Conservation (phyloP, 331 rosid genomes). For the Pyracantha coccinea region DNA sequence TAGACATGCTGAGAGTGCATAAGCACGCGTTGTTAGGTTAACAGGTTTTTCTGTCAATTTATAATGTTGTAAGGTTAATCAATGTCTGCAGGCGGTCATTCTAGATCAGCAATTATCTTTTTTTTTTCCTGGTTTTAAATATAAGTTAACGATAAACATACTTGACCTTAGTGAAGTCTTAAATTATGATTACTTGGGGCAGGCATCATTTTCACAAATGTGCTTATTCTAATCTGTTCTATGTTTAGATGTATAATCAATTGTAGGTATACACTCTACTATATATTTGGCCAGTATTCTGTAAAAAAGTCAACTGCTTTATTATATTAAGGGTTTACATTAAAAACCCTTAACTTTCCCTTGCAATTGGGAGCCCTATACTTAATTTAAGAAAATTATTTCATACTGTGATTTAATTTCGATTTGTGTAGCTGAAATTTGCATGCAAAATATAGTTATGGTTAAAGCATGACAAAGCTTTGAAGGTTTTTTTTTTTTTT, state of each 20-base stretch:
- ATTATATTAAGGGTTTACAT: neutral
- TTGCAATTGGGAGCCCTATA: neutral
- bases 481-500: neutral
- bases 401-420: neutral
- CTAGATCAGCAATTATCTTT: neutral
- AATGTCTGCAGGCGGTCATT: conserved; percentile 5
- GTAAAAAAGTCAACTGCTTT: neutral
- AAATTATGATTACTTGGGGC: neutral
- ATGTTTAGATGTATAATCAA: neutral
- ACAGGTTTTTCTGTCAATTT: neutral
- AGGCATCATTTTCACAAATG: neutral
- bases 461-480: neutral
- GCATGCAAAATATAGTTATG: neutral
- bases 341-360: neutral
- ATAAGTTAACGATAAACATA: neutral
- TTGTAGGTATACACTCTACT: neutral
- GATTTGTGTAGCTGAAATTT: conserved; percentile 1
- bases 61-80: neutral
- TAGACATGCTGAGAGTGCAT: conserved; percentile 5
- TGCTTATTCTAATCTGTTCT: neutral
- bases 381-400: conserved; percentile 1
- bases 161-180: neutral
- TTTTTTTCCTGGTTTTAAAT: neutral
- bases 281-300: neutral
- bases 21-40: neutral